Percentiles rank a stretch among this genome's conserved stretches.
These are phyloP conservation scores for Wickerhamiella occidentalis DNA, from an alignment of 805 yeast genomes.

Conservation along the genomic window DNA sequence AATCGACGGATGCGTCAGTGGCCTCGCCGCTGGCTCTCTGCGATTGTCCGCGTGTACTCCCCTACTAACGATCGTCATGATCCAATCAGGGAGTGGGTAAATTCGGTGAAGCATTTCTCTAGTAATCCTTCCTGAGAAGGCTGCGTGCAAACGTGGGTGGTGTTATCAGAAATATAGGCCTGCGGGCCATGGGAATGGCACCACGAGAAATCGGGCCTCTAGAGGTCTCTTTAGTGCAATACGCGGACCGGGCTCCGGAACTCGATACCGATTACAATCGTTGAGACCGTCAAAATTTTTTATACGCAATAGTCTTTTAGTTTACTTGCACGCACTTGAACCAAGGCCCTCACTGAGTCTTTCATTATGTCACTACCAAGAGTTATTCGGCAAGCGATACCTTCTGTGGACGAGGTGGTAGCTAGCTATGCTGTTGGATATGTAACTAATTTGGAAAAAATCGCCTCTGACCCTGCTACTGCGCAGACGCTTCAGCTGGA, in stretches of 20 bases:
- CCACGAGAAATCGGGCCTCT: constrained; percentile 22
- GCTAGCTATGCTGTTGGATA: constrained; percentile 87
- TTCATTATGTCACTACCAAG: constrained; percentile 8
- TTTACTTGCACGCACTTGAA: too few species aligned
- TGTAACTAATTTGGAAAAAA: constrained; percentile 59
- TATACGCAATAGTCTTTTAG: too few species aligned
- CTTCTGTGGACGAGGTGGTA: constrained; percentile 77
- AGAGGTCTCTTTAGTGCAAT: constrained; percentile 24
- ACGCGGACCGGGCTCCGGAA: constrained; percentile 22
- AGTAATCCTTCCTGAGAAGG: constrained; percentile 22
- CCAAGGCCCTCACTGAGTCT: too few species aligned
- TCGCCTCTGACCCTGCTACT: constrained; percentile 72
- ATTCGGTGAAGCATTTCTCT: constrained; percentile 24
- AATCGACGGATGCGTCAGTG: constrained; percentile 7
- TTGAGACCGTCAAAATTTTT: constrained; percentile 12
- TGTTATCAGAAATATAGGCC: constrained; percentile 25
- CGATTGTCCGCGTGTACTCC: constrained; percentile 24
- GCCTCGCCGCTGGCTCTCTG: constrained; percentile 17
- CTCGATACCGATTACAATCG: constrained; percentile 26
- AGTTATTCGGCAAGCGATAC: constrained; percentile 71
- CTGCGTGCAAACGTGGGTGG: constrained; percentile 25
- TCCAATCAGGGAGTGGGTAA: constrained; percentile 24
- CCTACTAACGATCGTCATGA: constrained; percentile 13
- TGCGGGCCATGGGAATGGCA: constrained; percentile 24
- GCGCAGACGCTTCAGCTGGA: constrained; percentile 59